phyloP scores from a whole-genome alignment of 192 early-diverging fungal genomes.

The Linnemannia exigua region DNA sequence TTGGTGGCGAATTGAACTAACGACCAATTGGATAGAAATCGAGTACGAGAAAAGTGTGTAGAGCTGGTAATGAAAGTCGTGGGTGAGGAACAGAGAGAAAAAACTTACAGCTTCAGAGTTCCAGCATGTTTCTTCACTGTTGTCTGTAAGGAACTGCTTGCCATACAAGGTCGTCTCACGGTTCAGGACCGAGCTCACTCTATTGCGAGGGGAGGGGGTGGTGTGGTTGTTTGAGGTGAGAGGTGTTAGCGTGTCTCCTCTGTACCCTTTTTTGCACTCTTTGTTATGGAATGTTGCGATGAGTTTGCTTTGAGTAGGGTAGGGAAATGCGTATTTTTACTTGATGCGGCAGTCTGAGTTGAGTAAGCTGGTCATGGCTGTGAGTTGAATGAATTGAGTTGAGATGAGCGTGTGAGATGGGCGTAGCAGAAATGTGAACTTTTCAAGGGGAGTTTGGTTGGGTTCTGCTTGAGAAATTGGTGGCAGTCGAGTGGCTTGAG shows the following conservation, averaged over 20 bases:
- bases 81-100: neutral
- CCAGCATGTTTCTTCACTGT: conserved; percentile 91
- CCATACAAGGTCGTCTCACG: conserved; percentile 82
- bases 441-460: neutral
- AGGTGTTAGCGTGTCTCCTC: too few species aligned
- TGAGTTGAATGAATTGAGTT: too few species aligned
- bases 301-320: neutral
- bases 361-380: conserved; percentile 55
- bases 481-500: conserved; percentile 15
- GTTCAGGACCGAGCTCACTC: conserved; percentile 91
- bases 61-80: neutral
- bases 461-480: neutral
- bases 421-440: neutral
- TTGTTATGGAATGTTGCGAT: neutral
- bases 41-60: neutral
- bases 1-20: neutral
- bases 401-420: neutral
- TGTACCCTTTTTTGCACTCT: too few species aligned
- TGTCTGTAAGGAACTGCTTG: conserved; percentile 87
- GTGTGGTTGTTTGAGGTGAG: neutral
- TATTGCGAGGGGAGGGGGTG: conserved; percentile 28
- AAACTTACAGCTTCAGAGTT: conserved; percentile 84
- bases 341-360: conserved; percentile 58
- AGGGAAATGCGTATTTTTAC: conserved; percentile 18
- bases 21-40: neutral